These are phyloP conservation scores for Jamesozyma piceae DNA, from an alignment of 805 yeast genomes.

Conservation along the genomic window DNA sequence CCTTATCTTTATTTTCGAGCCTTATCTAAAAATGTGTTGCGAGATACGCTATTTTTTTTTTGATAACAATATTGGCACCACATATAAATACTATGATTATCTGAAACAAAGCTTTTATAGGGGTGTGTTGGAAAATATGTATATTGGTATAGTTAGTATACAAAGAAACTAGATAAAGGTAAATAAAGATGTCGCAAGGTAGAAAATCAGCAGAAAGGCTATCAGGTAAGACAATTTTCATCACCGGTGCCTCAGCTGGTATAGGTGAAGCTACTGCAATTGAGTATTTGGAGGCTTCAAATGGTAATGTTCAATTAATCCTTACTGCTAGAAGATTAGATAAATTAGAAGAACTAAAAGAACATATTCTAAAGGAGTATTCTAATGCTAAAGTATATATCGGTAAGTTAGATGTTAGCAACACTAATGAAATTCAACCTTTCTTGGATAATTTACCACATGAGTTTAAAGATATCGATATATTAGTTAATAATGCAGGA, in stretches of 20 bases:
- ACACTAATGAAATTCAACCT: constrained; percentile 40
- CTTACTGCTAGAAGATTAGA: constrained; percentile 73
- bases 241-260: constrained; percentile 97
- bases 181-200: constrained; percentile 51
- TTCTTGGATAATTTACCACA: constrained; percentile 48
- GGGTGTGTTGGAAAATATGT: neutral
- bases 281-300: constrained; percentile 69
- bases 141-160: neutral
- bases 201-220: constrained; percentile 69
- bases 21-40: too few relatives aligned
- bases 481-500: constrained; percentile 66
- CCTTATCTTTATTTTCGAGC: neutral
- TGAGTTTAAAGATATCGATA: constrained; percentile 55
- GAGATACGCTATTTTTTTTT: too few relatives aligned
- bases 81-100: too few relatives aligned
- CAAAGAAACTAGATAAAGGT: too few relatives aligned
- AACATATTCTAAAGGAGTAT: constrained; percentile 38
- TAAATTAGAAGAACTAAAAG: constrained; percentile 42
- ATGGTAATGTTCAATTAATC: constrained; percentile 61
- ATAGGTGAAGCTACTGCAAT: constrained; percentile 88
- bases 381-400: constrained; percentile 39
- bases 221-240: constrained; percentile 66
- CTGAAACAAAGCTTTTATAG: too few relatives aligned
- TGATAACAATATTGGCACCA: neutral
- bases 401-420: constrained; percentile 48